A percentile compares a stretch with the other conserved stretches of the same genome.
Evolutionary conservation across 176 grass and related monocot species (phyloP).

Genomic region (Phoenix dactylifera): DNA sequence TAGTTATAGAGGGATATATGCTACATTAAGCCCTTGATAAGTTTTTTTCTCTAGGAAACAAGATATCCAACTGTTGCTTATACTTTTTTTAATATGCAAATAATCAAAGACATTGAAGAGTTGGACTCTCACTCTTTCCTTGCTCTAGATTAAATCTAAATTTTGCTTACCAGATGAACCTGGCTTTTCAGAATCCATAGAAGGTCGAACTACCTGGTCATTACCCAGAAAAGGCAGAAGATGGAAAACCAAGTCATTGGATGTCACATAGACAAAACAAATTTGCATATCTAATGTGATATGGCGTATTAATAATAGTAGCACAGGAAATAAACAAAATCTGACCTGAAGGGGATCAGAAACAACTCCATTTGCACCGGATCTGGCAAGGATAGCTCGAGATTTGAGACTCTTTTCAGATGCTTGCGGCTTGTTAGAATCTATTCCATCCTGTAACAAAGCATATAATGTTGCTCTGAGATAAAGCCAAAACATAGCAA

Average conservation of each 20-base stretch:
- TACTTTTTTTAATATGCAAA: too few relatives aligned
- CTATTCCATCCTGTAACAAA: constrained; percentile 44
- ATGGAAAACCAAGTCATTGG: neutral
- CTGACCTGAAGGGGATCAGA: constrained; percentile 30
- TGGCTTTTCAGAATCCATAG: constrained; percentile 26
- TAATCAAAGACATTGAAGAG: too few relatives aligned
- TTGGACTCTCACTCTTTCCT: too few relatives aligned
- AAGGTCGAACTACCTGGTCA: constrained; percentile 28
- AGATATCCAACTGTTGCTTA: too few relatives aligned
- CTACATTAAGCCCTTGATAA: too few relatives aligned
- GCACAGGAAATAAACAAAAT: constrained; percentile 10
- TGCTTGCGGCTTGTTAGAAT: constrained; percentile 41
- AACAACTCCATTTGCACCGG: constrained; percentile 34
- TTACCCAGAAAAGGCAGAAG: constrained; percentile 13
- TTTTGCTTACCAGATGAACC: constrained; percentile 23
- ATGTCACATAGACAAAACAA: too few relatives aligned
- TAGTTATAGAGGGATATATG: too few relatives aligned
- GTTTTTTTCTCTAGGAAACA: too few relatives aligned
- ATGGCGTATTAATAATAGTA: neutral
- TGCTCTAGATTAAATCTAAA: neutral
- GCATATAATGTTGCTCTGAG: neutral
- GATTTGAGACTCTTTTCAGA: constrained; percentile 52
- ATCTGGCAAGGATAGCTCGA: constrained; percentile 53
- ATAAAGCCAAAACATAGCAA: too few relatives aligned
- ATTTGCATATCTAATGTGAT: neutral